phyloP scores from a whole-genome alignment of 768 basidiomycete species.

The Lepiota venenata region DNA sequence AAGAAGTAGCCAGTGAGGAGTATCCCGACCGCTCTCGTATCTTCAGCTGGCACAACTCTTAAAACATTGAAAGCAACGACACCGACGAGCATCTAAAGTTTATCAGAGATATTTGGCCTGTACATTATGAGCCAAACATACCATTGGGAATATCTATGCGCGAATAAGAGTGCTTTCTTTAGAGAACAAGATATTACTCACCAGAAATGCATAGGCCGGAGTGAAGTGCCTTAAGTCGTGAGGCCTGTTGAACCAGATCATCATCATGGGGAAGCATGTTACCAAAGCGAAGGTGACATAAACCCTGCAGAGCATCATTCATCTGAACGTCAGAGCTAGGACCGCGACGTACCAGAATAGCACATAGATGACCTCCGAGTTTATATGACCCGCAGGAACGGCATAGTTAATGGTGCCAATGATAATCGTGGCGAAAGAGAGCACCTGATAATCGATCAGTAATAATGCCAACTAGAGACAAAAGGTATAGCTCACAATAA shows the following conservation, averaged over 20 bases:
- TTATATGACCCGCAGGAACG: conserved; percentile 32
- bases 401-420: conserved; percentile 46
- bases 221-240: conserved; percentile 40
- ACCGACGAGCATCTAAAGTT: conserved; percentile 41
- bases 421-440: conserved; percentile 48
- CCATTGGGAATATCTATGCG: conserved; percentile 29
- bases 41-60: conserved; percentile 30
- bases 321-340: background rate
- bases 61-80: conserved; percentile 43
- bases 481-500: conserved; percentile 18
- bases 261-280: conserved; percentile 44
- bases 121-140: conserved; percentile 17
- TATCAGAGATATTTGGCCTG: background rate
- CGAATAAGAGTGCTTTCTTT: background rate
- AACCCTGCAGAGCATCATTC: conserved; percentile 24
- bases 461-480: background rate
- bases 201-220: conserved; percentile 33
- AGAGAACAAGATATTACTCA: conserved; percentile 18
- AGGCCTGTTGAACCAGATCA: conserved; percentile 47
- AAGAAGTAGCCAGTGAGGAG: conserved; percentile 44
- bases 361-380: conserved; percentile 32
- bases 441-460: conserved; percentile 25
- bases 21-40: conserved; percentile 36
- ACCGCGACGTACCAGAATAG: conserved; percentile 37
- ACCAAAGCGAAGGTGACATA: conserved; percentile 35